A percentile compares a stretch with the other conserved stretches of the same genome.
These are phyloP conservation scores for Clitopilus passeckerianus DNA, from an alignment of 768 basidiomycete genomes.

Conservation along the genomic window DNA sequence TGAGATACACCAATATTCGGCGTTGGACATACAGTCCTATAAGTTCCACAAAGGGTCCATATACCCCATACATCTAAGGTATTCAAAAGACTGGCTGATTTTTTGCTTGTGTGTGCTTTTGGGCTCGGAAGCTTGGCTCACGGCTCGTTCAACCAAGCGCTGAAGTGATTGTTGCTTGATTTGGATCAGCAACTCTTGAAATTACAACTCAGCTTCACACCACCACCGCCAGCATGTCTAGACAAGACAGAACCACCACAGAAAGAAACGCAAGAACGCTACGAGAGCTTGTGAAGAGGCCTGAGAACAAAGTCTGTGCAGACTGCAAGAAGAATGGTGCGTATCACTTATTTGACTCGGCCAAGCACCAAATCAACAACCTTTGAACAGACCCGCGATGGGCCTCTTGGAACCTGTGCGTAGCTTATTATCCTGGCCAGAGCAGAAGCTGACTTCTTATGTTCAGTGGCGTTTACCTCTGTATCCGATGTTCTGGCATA, in stretches of 20 bases:
- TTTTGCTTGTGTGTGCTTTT: too few species aligned
- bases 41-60: too few species aligned
- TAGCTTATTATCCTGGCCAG: slow-evolving; percentile 1
- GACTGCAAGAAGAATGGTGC: slow-evolving; percentile 96
- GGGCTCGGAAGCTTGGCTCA: too few species aligned
- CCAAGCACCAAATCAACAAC: slow-evolving; percentile 2
- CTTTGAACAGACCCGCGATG: slow-evolving; percentile 78
- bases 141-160: too few species aligned
- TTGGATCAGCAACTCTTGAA: neutral
- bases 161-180: neutral
- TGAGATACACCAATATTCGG: neutral
- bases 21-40: too few species aligned
- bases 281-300: slow-evolving; percentile 80
- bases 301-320: slow-evolving; percentile 92
- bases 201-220: slow-evolving; percentile 1
- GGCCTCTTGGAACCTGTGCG: slow-evolving; percentile 96
- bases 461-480: slow-evolving; percentile 83
- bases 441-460: neutral
- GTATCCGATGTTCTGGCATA: slow-evolving; percentile 96
- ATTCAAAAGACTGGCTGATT: too few species aligned
- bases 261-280: slow-evolving; percentile 76
- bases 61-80: too few species aligned
- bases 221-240: slow-evolving; percentile 33
- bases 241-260: slow-evolving; percentile 81
- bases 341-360: slow-evolving; percentile 17